Conservation (phyloP, 805 yeast species). For the Komagataella ulmi region DNA sequence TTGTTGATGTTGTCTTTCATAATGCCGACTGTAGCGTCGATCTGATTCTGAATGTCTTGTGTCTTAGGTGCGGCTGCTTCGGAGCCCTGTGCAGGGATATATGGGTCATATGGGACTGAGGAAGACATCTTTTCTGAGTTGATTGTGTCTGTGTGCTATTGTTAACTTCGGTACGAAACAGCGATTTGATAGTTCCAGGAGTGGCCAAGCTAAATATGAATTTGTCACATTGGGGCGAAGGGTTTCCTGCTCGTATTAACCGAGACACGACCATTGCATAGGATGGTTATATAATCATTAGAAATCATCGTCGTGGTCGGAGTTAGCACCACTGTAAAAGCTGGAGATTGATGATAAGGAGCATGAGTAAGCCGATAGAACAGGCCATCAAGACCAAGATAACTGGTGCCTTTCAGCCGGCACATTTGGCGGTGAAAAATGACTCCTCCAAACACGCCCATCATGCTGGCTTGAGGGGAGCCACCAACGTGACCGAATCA, state of each 20-base stretch:
- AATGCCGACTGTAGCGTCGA: slow-evolving; percentile 91
- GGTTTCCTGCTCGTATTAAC: background rate
- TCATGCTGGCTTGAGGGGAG: slow-evolving; percentile 71
- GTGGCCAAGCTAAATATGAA: background rate
- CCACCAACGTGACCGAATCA: slow-evolving; percentile 60
- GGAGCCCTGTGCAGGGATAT: slow-evolving; percentile 44
- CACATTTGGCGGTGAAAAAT: slow-evolving; percentile 41
- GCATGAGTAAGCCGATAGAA: slow-evolving; percentile 29
- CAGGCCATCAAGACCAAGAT: slow-evolving; percentile 31
- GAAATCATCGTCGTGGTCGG: background rate
- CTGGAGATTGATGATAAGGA: background rate
- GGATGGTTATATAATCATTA: background rate
- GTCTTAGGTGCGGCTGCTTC: slow-evolving; percentile 18
- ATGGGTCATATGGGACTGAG: slow-evolving; percentile 77
- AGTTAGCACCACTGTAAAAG: background rate
- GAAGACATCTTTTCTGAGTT: slow-evolving; percentile 40
- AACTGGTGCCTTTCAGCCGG: slow-evolving; percentile 26
- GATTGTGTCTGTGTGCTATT: background rate
- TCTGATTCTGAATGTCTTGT: slow-evolving; percentile 49
- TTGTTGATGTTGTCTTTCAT: slow-evolving; percentile 96
- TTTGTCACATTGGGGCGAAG: background rate
- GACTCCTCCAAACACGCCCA: slow-evolving; percentile 85
- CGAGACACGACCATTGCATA: background rate
- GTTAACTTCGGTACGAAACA: background rate
- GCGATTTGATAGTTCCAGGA: background rate